Evolutionary conservation across 306 rosid species (phyloP), one percentile per base, ranked within the genome.

Genomic region (Canavalia gladiata): DNA sequence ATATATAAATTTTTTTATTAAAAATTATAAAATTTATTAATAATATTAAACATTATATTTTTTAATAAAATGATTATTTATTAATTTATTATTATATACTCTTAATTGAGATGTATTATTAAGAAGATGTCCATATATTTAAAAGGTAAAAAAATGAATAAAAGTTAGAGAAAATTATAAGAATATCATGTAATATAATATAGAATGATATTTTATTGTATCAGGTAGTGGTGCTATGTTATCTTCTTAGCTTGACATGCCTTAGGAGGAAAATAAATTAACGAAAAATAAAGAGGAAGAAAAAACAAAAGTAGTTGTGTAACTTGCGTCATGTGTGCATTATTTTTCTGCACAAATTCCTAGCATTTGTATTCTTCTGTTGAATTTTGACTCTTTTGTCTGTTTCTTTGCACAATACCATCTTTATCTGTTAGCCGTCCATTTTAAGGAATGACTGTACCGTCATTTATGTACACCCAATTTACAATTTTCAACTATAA

Each of bases 311-410:
- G 13, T 8, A 47, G 1, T 37, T 51, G 51, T 62, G 47, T 2
- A 29, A 30, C 13, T 10, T 8, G 10, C 51, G 74, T 35, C 2
- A 37, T 68, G 65, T 5, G 68, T 78, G 68, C 29, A 50, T 37
- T 8, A 37, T 29, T 34, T 42, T 43, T 47, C 51, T 28, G 18
- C 51, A 25, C 37, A 55, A 50, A 39, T 72, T 79, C 77, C 13
- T 58, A 12, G 6, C 54, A 64, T 30, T 62, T 85, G 58, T 46
- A 51, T 46, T 80, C 5, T 66, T 42, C 4, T 25, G 68, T 54
- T 60, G 50, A 81, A 75, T 8, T 54, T 77, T 11, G 81, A 74
- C 69, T 35, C 34, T 28, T 76, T 77, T 39, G 73, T 77, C 71
- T 57, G 56, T 60, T 76, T 64, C 43, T 37, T 29, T 2, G 57